Conservation (phyloP, 2,329 filamentous ascomycete genomes). For the Elsinoe arachidis region DNA sequence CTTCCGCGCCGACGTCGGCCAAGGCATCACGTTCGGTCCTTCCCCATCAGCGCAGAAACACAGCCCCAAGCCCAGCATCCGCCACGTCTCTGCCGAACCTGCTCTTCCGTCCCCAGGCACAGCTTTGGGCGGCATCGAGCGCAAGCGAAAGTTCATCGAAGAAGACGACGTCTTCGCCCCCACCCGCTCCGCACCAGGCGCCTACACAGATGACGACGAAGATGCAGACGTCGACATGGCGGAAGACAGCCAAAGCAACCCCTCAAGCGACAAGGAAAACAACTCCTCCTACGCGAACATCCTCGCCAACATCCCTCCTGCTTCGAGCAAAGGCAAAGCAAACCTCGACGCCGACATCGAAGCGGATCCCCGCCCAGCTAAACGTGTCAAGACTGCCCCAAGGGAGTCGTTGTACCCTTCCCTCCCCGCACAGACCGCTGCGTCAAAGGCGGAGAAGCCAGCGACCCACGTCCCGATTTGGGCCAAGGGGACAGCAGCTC, state of each 20-base stretch:
- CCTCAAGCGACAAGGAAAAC: slow-evolving; percentile 35
- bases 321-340: slow-evolving; percentile 14
- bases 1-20: slow-evolving; percentile 35
- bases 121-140: slow-evolving; percentile 13
- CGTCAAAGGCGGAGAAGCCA: slow-evolving; percentile 22
- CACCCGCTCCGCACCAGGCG: neutral
- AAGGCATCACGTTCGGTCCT: slow-evolving; percentile 36
- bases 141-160: slow-evolving; percentile 36
- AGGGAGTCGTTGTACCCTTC: slow-evolving; percentile 15
- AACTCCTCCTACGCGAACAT: slow-evolving; percentile 20
- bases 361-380: slow-evolving; percentile 21
- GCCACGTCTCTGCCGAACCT: slow-evolving; percentile 34
- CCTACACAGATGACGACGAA: neutral
- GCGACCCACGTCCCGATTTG: neutral
- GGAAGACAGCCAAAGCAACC: neutral
- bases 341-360: neutral
- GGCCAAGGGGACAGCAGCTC: slow-evolving; percentile 10
- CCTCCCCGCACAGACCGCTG: slow-evolving; percentile 26
- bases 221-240: neutral
- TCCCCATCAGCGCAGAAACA: slow-evolving; percentile 26
- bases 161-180: slow-evolving; percentile 11
- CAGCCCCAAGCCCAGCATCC: slow-evolving; percentile 33
- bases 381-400: slow-evolving; percentile 20
- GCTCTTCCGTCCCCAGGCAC: slow-evolving; percentile 13
- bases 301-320: slow-evolving; percentile 20